Evolutionary conservation across 1,284 basidiomycete genomes (phyloP), one percentile per base, ranked within the genome.

Genomic region (Prillingera fragicola): DNA sequence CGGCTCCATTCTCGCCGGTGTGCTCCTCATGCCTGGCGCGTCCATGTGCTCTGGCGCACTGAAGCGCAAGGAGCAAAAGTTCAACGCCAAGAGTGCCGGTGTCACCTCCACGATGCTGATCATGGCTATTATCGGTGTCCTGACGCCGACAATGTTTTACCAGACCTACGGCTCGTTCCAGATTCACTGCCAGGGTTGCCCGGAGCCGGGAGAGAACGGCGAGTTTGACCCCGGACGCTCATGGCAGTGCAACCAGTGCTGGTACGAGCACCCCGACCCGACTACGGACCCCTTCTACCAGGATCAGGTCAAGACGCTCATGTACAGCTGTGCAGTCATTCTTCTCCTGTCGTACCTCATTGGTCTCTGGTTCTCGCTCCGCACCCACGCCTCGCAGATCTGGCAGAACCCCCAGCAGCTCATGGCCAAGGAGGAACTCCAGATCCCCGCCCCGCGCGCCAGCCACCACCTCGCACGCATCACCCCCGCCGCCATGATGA

Each of bases 41-140:
- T 92, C 87, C 68, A 99, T 99, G 95, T 85, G 86, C 63, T 88
- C 87, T n/a, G 87, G 88, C 10, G 95, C 95, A 0, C 63, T 95
- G 43, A 78, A 82, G 62, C 77, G 85, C 61, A 99, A 99, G 73
- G 95, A 98, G 72, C 88, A 94, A 65, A 87, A 83, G 59, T 99
- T 98, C 76, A 99, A 99, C 65, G 94, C 95, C 10, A 92, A 90
- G 74, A 90, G 86, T 59, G 95, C 95, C 4, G 90, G 95, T 36
- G 95, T 99, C 10, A 99, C 95, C 0, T 95, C 90, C 63, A 96
- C 96, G 72, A 95, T 99, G 89, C 73, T 99, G 60, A 98, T 99
- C 73, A 98, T 98, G 94, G 95, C 95, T 6, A 92, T 98, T 67
- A 96, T 99, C 49, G 95, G 95, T 13, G 90, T 89, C 3, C 75